phyloP scores from a whole-genome alignment of 139 green algal genomes.

The Chlorella sorokiniana region DNA sequence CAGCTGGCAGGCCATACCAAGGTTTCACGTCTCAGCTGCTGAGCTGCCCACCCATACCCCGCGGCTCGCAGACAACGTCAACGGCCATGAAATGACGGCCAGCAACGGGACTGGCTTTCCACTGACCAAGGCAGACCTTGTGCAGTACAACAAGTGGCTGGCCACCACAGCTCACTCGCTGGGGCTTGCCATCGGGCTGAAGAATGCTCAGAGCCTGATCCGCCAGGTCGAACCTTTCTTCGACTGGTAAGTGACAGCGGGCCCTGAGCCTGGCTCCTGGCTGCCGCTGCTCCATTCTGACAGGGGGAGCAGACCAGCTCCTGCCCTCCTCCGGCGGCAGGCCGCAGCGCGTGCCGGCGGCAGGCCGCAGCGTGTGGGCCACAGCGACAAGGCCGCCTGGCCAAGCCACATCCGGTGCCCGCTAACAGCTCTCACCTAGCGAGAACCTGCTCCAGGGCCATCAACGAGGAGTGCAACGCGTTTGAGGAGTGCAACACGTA shows the following conservation, averaged over 20 bases:
- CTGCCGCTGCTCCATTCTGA: neutral
- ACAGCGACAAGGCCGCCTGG: neutral
- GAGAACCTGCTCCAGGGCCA: neutral
- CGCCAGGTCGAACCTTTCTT: neutral
- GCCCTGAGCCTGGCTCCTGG: neutral
- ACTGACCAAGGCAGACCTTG: neutral
- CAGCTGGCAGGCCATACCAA: neutral
- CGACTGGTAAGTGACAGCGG: neutral
- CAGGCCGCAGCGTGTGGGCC: too few species aligned
- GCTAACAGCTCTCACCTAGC: neutral
- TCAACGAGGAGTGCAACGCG: neutral
- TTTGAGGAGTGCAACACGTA: neutral
- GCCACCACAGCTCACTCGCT: neutral
- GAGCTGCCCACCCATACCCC: neutral
- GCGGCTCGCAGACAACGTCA: neutral
- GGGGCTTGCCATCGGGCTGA: conserved; percentile 2
- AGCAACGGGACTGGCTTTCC: neutral
- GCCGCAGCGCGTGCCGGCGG: too few species aligned
- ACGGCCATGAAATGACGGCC: conserved; percentile 6
- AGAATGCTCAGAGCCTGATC: neutral
- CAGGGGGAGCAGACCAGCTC: neutral
- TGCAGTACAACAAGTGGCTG: neutral
- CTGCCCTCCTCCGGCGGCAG: too few species aligned
- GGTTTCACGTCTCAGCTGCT: neutral
- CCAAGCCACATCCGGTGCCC: neutral